Base-by-base conservation (phyloP, 192 early-diverging fungal genomes). In the Coemansia sp. region DNA sequence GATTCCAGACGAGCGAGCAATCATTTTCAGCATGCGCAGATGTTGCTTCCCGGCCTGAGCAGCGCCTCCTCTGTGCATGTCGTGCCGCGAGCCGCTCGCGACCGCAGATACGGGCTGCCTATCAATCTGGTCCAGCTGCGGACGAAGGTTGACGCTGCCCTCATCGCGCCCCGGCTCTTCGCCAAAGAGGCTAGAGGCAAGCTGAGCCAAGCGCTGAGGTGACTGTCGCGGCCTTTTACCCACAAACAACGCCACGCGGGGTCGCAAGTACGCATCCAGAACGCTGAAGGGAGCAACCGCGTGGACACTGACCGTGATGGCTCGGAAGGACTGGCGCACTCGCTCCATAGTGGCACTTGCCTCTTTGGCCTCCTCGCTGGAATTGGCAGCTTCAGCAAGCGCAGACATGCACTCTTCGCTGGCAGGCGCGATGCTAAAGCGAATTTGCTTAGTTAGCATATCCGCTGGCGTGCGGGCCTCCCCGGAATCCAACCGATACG, bases 281-380 rank as follows among this genome's bases (percentile, higher is more conserved):
- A 88, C 88, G 27, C 88, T 84, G 75, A 95, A 93, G 0, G 93
- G 92, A 5, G 93, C 92, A 9, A 97, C 85, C 7, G 95, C 94
- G 75, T 97, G 95, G 22, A 96, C 89, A 13, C 89, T 90, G 9
- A 97, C 89, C 4, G 92, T 76, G 15, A 93, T 52, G 33, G 87
- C 75, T 36, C 57, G 66, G 40, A 81, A 81, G 29, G 62, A 66
- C 41, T 44, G 70, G 3, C 71, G 43, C 3, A 81, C 41, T 22
- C 64, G 69, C 27, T 64, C 64, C 70, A 81, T 81, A 6, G 65
- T 55, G 0, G 16, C 29, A 34, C 31, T 40, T 20, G 57, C 57
- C 49, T 65, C 64, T 11, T 38, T 31, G 41, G 63, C 64, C 18
- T 31, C 31, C 44, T 85, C 68, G 39, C 83, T 87, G n/a, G 55